Evolutionary conservation across 176 grass and related monocot species (phyloP), one percentile per base, ranked within the genome.

Genomic region (Triticum timopheevii): DNA sequence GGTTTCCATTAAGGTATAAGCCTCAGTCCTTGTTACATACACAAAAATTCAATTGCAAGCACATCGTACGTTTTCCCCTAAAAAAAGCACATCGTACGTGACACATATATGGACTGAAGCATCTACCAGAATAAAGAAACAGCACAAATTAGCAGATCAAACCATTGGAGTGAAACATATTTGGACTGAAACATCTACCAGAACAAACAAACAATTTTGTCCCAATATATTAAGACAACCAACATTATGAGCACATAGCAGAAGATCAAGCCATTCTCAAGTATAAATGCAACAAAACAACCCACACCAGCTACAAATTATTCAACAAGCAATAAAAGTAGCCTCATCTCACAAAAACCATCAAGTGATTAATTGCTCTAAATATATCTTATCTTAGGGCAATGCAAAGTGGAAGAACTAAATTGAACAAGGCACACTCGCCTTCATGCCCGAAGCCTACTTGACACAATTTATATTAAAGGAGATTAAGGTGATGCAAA

Each of bases 161-260:
- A 22, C 19, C 54, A 22, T 59, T 59, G 54, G 22, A 59, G 12
- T 44, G 35, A 4, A 3, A 20, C 19, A n/a, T 68, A 36, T 70
- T 61, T 35, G 80, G 34, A 88, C 77, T 65, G 15, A 86, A 35
- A 58, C 30, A 27, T 61, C 45, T 45, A 74, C 33, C 69, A 3
- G 33, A 80, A 44, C 76, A 75, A 65, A 65, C 34, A 69, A 19
- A 58, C 22, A 67, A 76, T 34, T 56, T 20, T 11, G 19, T 33
- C 59, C 25, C 64, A 61, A 70, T 59, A 19, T 61, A 85, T 69
- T 35, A 20, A 80, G 66, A 65, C 17, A 66, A 44, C 13, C 7
- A 42, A 67, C 4, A 25, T 28, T 62, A 12, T 35, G 58, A 4
- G 30, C n/a, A 45, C 79, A 22, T 30, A 68, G 27, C 19, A 64